Conservation (phyloP, 805 yeast genomes). For the Barnettozyma populi region DNA sequence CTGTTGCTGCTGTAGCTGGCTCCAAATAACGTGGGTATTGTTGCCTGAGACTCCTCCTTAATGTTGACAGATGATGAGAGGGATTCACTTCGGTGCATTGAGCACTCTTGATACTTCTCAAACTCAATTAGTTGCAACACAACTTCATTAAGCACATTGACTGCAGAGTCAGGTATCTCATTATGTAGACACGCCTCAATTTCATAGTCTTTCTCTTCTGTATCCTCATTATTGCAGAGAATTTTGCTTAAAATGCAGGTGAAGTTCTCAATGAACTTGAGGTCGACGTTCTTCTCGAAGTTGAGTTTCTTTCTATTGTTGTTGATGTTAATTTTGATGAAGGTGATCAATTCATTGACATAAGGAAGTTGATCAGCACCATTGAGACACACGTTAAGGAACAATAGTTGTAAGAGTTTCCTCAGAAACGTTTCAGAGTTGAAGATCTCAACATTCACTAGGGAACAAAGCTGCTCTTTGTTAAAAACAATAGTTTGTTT, state of each 20-base stretch:
- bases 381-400: conserved; percentile 15
- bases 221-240: not conserved
- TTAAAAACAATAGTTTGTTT: conserved; percentile 16
- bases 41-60: not conserved
- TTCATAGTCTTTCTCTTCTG: not conserved
- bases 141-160: not conserved
- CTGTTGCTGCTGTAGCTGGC: not conserved
- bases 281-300: conserved; percentile 18
- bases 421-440: conserved; percentile 21
- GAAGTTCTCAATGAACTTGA: conserved; percentile 18
- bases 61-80: not conserved
- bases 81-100: not conserved
- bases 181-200: not conserved
- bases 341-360: conserved; percentile 14
- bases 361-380: conserved; percentile 13
- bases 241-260: conserved; percentile 6
- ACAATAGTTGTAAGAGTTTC: conserved; percentile 17
- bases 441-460: conserved; percentile 21
- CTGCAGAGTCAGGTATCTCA: not conserved
- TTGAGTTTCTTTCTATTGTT: conserved; percentile 23
- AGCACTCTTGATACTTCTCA: not conserved
- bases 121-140: not conserved
- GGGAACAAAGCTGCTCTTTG: conserved; percentile 17
- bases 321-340: conserved; percentile 20
- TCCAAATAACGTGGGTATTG: conserved; percentile 1